phyloP scores from a whole-genome alignment of 2,329 filamentous ascomycete genomes.

The Gliomastix tumulicola region DNA sequence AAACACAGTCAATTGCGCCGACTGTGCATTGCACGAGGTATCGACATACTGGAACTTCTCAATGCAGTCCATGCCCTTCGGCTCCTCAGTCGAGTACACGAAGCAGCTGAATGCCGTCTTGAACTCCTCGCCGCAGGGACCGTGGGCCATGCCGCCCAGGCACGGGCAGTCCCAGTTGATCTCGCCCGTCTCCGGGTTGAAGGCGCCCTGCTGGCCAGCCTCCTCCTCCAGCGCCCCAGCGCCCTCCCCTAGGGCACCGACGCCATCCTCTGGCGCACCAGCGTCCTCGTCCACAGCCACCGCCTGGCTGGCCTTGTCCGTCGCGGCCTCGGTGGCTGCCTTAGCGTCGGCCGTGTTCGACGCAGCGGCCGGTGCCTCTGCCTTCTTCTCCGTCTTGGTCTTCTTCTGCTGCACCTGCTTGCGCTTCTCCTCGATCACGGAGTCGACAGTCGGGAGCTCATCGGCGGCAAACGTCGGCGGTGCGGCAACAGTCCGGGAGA shows the following conservation, averaged over 20 bases:
- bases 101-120: conserved; percentile 96
- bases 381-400: too few relatives aligned
- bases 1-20: neutral
- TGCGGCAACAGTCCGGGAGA: conserved; percentile 24
- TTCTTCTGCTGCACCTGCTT: conserved; percentile 28
- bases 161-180: conserved; percentile 99
- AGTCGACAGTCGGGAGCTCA: conserved; percentile 58
- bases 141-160: conserved; percentile 92
- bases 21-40: neutral
- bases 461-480: conserved; percentile 49
- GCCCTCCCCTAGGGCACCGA: conserved; percentile 15
- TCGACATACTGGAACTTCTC: conserved; percentile 83
- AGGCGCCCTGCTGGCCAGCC: conserved; percentile 80
- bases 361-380: conserved; percentile 14
- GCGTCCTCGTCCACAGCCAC: conserved; percentile 5
- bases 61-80: conserved; percentile 96
- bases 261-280: conserved; percentile 11
- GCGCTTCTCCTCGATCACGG: conserved; percentile 58
- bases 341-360: neutral
- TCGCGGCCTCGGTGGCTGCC: conserved; percentile 1
- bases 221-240: conserved; percentile 65
- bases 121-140: conserved; percentile 94
- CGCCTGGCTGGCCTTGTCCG: too few relatives aligned
- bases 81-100: conserved; percentile 88
- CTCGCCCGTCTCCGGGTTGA: conserved; percentile 97